Conservation (phyloP, 148 eudicot genomes). For the Fagopyrum homotropicum region DNA sequence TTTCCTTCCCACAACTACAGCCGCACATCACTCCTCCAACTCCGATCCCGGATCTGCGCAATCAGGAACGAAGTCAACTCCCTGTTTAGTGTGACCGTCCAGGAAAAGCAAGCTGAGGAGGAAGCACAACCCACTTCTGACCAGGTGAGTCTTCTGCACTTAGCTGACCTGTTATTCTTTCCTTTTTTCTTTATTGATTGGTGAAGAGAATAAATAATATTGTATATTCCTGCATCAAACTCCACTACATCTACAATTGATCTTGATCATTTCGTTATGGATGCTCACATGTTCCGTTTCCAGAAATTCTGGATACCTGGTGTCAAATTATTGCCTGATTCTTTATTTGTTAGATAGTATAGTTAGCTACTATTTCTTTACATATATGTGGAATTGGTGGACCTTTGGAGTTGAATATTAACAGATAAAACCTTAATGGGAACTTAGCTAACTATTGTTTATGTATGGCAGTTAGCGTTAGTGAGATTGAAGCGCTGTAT, state of each 20-base stretch:
- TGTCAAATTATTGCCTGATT: not conserved
- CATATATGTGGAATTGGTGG: not conserved
- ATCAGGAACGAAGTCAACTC: too few species aligned
- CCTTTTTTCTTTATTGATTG: not conserved
- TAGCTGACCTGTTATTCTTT: not conserved
- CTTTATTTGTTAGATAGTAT: not conserved
- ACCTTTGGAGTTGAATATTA: not conserved
- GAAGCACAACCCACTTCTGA: too few species aligned
- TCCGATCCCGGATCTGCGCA: too few species aligned
- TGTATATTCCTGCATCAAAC: not conserved
- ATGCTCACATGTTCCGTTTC: not conserved
- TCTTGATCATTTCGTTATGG: not conserved
- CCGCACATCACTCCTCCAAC: too few species aligned
- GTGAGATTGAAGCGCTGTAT: slow-evolving; percentile 66
- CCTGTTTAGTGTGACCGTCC: too few species aligned
- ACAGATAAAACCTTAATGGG: not conserved
- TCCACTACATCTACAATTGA: not conserved
- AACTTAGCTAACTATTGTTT: slow-evolving; percentile 2
- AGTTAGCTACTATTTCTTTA: not conserved
- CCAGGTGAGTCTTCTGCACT: too few species aligned
- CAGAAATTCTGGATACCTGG: not conserved
- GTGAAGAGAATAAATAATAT: not conserved
- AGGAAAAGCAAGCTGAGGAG: too few species aligned
- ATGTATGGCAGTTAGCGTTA: slow-evolving; percentile 47
- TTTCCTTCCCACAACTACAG: too few species aligned